Base-by-base conservation (phyloP, 108 stramenopile species). In the Cyclostephanos invisitatus region DNA sequence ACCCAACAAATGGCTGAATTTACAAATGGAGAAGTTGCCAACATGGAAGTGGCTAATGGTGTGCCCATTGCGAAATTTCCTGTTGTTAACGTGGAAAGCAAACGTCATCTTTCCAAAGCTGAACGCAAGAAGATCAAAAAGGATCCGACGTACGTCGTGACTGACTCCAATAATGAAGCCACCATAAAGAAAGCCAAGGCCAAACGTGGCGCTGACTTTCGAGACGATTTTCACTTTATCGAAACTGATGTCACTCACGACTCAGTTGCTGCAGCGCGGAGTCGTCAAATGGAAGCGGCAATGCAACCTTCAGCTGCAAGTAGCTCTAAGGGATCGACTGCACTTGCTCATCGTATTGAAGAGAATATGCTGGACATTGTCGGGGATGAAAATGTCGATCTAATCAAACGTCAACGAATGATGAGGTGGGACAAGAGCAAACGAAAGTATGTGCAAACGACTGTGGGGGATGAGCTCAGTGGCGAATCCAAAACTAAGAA, bases 341-440 rank as follows among this genome's bases (percentile, higher is more conserved):
- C 93, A 18, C 64, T 85, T 29, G 74, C 74, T 12, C 38, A 74
- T 56, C 79, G 89, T 50, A 74, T 93, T 20, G 96, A 97, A 72
- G 92, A 96, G 42, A 90, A 94, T 35, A 91, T 99, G 86, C 73
- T 99, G 10, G 98, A 98, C 61, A 87, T 98, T 61, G 96, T 95
- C 20, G 96, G 96, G 14, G 98, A 99, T 67, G 97, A 98, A 56
- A 88, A 93, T 21, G 78, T 87, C n/a, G 92, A 95, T 59, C 69
- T 97, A 76, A 85, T 91, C 9, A 90, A 94, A 72, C 88, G 87
- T 55, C 92, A 96, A 62, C 83, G 94, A 7, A 91, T 98, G 84
- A 88, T 95, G 87, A 84, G 96, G 73, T 99, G 98, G 98, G 98
- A 99, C 79, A 94, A 92, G 62, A 88, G 95, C 37, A 97, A 94